Conservation (phyloP, 2,329 filamentous ascomycete genomes). For the Hypoxylon sp. region DNA sequence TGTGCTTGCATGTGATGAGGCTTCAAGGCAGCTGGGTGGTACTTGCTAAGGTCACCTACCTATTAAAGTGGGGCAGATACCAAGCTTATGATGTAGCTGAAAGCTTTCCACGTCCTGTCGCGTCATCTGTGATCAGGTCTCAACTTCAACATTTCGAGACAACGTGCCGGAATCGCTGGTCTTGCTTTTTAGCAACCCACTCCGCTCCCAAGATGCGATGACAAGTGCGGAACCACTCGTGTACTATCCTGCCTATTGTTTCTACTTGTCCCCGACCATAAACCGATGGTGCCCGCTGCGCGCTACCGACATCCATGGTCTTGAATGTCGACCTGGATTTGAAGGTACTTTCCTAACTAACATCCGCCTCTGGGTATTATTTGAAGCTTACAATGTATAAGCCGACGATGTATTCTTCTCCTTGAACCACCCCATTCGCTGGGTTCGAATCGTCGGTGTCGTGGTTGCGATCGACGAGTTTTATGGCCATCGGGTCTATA, state of each 20-base stretch:
- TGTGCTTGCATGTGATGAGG: not conserved
- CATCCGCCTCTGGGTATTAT: not conserved
- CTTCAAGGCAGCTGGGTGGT: not conserved
- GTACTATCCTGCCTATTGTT: slow-evolving; percentile 74
- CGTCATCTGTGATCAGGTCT: slow-evolving; percentile 21
- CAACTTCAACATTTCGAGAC: slow-evolving; percentile 38
- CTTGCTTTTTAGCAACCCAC: slow-evolving; percentile 40
- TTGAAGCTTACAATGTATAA: slow-evolving; percentile 42
- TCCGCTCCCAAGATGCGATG: slow-evolving; percentile 60
- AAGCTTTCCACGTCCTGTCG: slow-evolving; percentile 40
- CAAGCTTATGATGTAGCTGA: slow-evolving; percentile 6
- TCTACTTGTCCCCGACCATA: slow-evolving; percentile 73
- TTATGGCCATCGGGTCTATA: slow-evolving; percentile 64
- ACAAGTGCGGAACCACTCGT: slow-evolving; percentile 55
- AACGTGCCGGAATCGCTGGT: slow-evolving; percentile 10
- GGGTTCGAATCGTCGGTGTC: slow-evolving; percentile 79
- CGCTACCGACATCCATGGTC: slow-evolving; percentile 64
- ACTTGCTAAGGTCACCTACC: not conserved
- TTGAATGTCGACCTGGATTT: slow-evolving; percentile 66
- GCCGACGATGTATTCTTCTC: slow-evolving; percentile 75
- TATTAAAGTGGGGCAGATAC: slow-evolving; percentile 23
- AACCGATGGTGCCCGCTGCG: slow-evolving; percentile 72
- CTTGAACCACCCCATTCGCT: slow-evolving; percentile 82
- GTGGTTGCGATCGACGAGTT: slow-evolving; percentile 75
- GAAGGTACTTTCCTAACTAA: slow-evolving; percentile 60